Evolutionary conservation across 306 rosid genomes (phyloP).

Genomic region (Dalbergia cultrata): DNA sequence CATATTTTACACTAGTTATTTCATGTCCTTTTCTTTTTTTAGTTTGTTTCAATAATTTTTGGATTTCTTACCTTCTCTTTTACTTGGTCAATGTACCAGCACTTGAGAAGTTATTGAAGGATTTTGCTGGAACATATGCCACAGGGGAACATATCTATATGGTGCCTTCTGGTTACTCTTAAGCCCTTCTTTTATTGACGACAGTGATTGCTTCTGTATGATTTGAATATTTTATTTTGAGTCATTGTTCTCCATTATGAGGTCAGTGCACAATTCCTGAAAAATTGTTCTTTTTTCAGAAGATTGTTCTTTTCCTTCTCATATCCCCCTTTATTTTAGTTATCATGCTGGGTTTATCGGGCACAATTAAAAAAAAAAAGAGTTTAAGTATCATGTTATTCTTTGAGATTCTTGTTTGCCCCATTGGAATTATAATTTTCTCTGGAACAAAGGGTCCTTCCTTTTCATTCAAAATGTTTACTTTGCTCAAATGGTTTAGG

Average conservation of each 20-base stretch:
- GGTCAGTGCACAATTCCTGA: not conserved
- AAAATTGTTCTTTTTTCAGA: too few species aligned
- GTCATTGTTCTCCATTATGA: not conserved
- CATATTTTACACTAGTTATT: not conserved
- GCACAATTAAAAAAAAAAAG: too few species aligned
- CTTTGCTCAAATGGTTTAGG: not conserved
- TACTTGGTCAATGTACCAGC: conserved; percentile 45
- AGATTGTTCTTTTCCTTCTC: too few species aligned
- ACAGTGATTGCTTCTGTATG: not conserved
- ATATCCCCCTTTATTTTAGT: too few species aligned
- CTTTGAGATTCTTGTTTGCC: too few species aligned
- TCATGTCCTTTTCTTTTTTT: not conserved
- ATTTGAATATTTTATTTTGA: conserved; percentile 7
- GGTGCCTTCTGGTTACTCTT: conserved; percentile 37
- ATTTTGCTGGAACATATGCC: conserved; percentile 51
- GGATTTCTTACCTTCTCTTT: not conserved
- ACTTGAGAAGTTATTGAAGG: conserved; percentile 58
- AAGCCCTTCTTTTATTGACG: conserved; percentile 23
- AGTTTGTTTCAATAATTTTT: not conserved
- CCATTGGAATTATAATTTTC: too few species aligned
- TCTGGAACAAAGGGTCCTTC: too few species aligned
- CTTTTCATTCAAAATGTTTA: not conserved
- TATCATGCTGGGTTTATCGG: too few species aligned
- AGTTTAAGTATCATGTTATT: too few species aligned
- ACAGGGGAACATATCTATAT: conserved; percentile 54